phyloP scores from a whole-genome alignment of 768 basidiomycete species.

The Hygrocybe punicea region DNA sequence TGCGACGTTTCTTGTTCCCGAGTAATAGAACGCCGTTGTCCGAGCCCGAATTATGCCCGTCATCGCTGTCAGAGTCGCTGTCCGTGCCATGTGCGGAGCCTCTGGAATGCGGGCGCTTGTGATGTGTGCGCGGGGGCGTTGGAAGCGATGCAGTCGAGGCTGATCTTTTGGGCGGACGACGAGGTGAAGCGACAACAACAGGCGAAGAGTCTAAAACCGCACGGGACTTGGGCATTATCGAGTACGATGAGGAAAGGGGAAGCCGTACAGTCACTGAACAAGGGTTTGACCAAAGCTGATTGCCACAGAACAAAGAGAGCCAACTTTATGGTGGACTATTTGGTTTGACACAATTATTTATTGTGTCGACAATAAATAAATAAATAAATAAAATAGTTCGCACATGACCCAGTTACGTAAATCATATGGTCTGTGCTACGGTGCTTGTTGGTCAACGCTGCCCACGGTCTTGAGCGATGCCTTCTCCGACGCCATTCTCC shows the following conservation, averaged over 20 bases:
- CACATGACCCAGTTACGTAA: background rate
- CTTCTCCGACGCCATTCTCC: conserved; percentile 2
- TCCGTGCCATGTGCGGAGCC: conserved; percentile 45
- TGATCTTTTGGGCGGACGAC: conserved; percentile 53
- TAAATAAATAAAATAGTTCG: no score
- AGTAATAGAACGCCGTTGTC: conserved; percentile 19
- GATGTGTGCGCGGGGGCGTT: conserved; percentile 60
- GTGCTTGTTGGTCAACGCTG: background rate
- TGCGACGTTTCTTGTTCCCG: conserved; percentile 37
- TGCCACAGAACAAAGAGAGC: background rate
- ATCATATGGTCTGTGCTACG: background rate
- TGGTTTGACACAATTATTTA: no score
- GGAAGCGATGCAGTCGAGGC: conserved; percentile 63
- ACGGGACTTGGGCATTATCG: conserved; percentile 1
- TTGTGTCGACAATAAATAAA: no score
- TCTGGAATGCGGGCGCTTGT: conserved; percentile 45
- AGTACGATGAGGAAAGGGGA: background rate
- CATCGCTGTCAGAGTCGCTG: conserved; percentile 24
- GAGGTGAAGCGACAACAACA: conserved; percentile 28
- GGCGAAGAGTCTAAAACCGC: conserved; percentile 35
- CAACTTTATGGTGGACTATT: no score
- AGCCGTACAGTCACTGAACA: background rate
- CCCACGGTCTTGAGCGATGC: background rate
- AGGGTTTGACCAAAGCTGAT: background rate
- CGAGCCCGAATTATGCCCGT: conserved; percentile 22